Base-by-base conservation (phyloP, 2,329 filamentous ascomycete species). In the Fusarium palustre region DNA sequence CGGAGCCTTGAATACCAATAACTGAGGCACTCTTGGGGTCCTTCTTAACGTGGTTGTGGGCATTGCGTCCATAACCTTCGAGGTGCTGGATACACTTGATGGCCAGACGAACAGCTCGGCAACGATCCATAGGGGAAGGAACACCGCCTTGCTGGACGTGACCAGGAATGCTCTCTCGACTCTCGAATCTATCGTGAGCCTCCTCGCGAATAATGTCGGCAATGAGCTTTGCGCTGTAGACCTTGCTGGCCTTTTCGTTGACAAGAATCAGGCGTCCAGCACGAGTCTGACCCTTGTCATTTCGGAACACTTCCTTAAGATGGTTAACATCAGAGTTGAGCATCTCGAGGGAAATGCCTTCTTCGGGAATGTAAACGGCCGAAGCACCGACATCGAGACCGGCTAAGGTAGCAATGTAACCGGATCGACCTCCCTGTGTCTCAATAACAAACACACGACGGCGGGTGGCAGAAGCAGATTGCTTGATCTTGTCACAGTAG, bases 401-500 rank as follows among this genome's bases (percentile, higher is more conserved):
- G 16, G 92, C 94, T 58, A 97, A 87, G 0, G 93, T 97, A 30
- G 95, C 95, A 63, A 98, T 88, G 80, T 98, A 99, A 22, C 96
- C 96, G 7, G 93, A 97, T 59, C 92, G 90, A 36, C 96, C 96
- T 74, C 96, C 96, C 82, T 99, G 96, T 0, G 96, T 98, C 82
- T 99, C 96, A 56, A 99, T 95, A 55, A 99, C 94, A 81, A 99
- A 99, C 56, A 98, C 95, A 65, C 96, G 90, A 45, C 96, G 91
- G 61, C 96, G 91, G 3, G 94, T 97, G 3, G 96, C 94, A 2
- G 94, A 97, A 0, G 96, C 96, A 3, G 94, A 97, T 80, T 98
- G 96, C 80, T 97, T 94, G 81, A 98, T 97, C 76, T 94, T 95
- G 84, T 99, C 96, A 78, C 95, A 97, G 82, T 97, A 99, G 72